Percentiles rank a stretch among this genome's conserved stretches.
These are phyloP conservation scores for Cordyceps fumosorosea DNA, from an alignment of 2,329 filamentous ascomycete species.

Conservation along the genomic window DNA sequence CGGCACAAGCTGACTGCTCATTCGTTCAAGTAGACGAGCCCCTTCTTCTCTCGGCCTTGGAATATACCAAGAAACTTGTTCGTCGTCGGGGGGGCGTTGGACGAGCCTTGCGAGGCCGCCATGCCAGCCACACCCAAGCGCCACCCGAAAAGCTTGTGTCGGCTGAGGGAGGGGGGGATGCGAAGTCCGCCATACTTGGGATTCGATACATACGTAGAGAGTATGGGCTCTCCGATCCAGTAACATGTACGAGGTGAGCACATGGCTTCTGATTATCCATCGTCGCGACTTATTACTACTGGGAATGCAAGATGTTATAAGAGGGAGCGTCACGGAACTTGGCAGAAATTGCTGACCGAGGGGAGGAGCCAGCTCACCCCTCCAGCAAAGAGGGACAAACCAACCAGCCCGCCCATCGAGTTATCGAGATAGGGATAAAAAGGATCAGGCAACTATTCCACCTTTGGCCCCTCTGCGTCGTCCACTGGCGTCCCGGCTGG, in stretches of 20 bases:
- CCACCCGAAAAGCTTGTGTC: not conserved
- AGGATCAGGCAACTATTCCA: constrained; percentile 3
- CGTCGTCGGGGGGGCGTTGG: no score
- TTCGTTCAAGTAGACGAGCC: not conserved
- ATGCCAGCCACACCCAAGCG: not conserved
- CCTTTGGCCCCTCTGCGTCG: not conserved
- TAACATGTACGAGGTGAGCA: no score
- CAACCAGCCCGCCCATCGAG: not conserved
- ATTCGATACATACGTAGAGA: no score
- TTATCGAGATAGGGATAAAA: not conserved
- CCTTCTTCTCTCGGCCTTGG: no score
- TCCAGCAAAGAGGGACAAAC: not conserved
- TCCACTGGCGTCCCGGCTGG: no score
- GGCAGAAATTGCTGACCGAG: not conserved
- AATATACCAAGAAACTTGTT: no score
- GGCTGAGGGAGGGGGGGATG: not conserved
- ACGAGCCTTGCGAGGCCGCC: not conserved
- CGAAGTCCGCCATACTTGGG: not conserved
- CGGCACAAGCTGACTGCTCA: not conserved
- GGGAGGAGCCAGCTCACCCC: not conserved
- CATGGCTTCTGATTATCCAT: no score
- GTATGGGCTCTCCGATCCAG: no score
- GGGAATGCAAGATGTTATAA: no score
- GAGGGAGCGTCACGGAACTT: not conserved
- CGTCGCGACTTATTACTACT: no score